Percentiles rank a stretch among this genome's conserved stretches.
Conservation (phyloP, 768 basidiomycete species). For the Lactarius pseudohatsudake region DNA sequence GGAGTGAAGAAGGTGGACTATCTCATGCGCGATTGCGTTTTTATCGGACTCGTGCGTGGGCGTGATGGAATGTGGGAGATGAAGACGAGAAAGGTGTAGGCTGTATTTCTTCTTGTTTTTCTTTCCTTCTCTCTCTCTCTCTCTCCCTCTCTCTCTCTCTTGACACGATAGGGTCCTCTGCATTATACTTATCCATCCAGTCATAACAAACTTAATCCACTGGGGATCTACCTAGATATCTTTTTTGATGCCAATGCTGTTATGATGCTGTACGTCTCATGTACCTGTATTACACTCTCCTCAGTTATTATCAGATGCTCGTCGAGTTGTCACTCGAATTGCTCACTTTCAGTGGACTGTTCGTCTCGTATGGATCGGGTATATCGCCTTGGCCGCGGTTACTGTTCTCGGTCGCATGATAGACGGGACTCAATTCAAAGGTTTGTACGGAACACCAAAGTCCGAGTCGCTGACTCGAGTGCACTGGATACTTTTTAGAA, state of each 20-base stretch:
- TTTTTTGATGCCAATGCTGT: constrained; percentile 6
- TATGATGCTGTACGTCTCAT: constrained; percentile 20
- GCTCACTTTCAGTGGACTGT: background rate
- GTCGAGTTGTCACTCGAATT: background rate
- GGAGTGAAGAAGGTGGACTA: constrained; percentile 64
- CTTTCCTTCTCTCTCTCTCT: background rate
- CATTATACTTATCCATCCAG: constrained; percentile 26
- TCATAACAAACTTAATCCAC: constrained; percentile 10
- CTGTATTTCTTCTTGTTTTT: too few species aligned
- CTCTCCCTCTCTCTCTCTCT: background rate
- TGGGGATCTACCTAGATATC: constrained; percentile 23
- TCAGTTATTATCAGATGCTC: constrained; percentile 1
- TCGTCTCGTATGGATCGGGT: background rate
- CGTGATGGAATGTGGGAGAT: constrained; percentile 66
- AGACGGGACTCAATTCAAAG: too few species aligned
- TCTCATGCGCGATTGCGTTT: constrained; percentile 50
- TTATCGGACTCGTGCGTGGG: constrained; percentile 54
- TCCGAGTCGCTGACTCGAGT: too few species aligned
- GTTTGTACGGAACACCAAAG: too few species aligned
- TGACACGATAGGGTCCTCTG: constrained; percentile 11
- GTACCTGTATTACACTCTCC: constrained; percentile 14
- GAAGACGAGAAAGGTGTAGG: constrained; percentile 43
- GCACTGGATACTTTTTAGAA: background rate
- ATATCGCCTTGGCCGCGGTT: background rate
- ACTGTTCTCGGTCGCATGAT: too few species aligned